Percentiles rank a stretch among this genome's conserved stretches.
phyloP scores from a whole-genome alignment of 2,329 filamentous ascomycete genomes.

The Helotiales sp. region DNA sequence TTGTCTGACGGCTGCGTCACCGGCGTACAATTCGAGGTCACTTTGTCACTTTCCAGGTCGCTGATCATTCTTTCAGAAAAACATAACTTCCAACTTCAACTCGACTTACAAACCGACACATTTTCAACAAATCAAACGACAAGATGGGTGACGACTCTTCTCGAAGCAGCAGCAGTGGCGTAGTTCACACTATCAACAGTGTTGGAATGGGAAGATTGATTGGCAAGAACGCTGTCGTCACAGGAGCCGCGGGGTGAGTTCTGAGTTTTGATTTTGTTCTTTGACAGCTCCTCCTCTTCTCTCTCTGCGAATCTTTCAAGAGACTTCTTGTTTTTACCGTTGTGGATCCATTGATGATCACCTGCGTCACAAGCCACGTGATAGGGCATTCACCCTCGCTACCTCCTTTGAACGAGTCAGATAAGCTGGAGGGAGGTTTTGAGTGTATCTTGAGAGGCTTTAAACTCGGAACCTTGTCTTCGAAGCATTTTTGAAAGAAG shows the following conservation, averaged over 20 bases:
- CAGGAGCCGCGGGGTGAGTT: constrained; percentile 70
- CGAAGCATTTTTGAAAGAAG: neutral
- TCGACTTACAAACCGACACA: neutral
- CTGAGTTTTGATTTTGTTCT: constrained; percentile 9
- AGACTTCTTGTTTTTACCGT: neutral
- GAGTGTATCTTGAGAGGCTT: neutral
- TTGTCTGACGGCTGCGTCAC: constrained; percentile 5
- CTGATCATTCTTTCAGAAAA: constrained; percentile 12
- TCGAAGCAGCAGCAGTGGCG: constrained; percentile 29
- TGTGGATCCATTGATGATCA: neutral
- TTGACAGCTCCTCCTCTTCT: neutral
- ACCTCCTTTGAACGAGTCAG: neutral
- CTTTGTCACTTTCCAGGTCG: constrained; percentile 4
- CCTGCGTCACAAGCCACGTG: constrained; percentile 2
- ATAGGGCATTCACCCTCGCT: neutral
- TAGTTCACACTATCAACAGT: constrained; percentile 43
- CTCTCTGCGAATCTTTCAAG: neutral
- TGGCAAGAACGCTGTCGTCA: constrained; percentile 58
- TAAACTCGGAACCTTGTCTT: neutral
- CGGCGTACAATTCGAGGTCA: neutral
- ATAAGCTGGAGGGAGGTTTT: neutral
- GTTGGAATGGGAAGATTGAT: constrained; percentile 44
- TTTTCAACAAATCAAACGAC: neutral
- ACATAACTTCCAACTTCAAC: neutral
- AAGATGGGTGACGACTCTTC: constrained; percentile 28